Evolutionary conservation across 83 land plant genomes (phyloP).

Genomic region (Picea abies): DNA sequence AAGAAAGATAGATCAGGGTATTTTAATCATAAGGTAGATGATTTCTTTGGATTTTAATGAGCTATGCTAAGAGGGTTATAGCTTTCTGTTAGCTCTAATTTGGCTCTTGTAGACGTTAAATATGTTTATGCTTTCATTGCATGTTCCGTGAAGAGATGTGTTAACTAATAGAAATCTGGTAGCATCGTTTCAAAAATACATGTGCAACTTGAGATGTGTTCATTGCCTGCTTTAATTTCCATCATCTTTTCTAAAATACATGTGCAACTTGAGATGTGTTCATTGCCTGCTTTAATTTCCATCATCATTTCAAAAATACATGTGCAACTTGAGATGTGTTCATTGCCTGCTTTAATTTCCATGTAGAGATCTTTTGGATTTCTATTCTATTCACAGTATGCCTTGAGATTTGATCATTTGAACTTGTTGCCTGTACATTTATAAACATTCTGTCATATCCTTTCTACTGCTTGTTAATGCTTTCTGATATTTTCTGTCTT

Average conservation of each 20-base stretch:
- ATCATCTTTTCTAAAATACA: neutral
- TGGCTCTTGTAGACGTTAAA: neutral
- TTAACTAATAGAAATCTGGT: neutral
- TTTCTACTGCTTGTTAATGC: neutral
- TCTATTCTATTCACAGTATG: neutral
- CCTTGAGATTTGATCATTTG: neutral
- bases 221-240: too few species aligned
- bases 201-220: neutral
- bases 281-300: too few species aligned
- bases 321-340: neutral
- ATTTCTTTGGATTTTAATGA: neutral
- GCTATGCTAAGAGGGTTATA: neutral
- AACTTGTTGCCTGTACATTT: neutral
- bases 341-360: too few species aligned
- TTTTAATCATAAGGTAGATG: conserved; percentile 80
- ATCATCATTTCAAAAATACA: too few species aligned
- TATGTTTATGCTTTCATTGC: neutral
- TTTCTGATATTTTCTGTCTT: neutral
- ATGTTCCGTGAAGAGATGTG: neutral
- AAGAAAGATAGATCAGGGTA: conserved; percentile 96
- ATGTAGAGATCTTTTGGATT: neutral
- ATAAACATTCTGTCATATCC: too few species aligned
- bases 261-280: neutral
- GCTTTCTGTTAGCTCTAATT: neutral
- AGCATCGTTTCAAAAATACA: too few species aligned